phyloP scores from a whole-genome alignment of 768 basidiomycete genomes.

The Lanmaoa rubissima region DNA sequence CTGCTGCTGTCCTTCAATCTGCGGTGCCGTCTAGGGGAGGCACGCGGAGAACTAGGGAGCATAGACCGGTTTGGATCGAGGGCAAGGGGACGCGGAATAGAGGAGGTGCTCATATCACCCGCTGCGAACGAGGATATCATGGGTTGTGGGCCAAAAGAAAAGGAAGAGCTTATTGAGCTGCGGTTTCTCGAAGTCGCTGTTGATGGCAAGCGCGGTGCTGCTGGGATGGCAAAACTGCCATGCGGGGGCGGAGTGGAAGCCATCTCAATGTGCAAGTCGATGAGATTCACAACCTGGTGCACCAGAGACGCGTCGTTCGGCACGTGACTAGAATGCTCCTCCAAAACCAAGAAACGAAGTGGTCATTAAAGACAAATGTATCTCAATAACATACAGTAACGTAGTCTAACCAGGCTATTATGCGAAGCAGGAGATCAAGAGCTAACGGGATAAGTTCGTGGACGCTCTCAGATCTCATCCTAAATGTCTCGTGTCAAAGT shows the following conservation, averaged over 20 bases:
- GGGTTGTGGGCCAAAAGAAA: slow-evolving; percentile 80
- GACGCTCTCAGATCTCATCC: slow-evolving; percentile 27
- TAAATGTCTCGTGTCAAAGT: slow-evolving; percentile 68
- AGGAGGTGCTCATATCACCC: slow-evolving; percentile 58
- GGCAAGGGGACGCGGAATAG: slow-evolving; percentile 52
- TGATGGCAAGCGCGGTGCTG: slow-evolving; percentile 52
- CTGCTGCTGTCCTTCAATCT: slow-evolving; percentile 52
- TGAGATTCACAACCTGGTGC: neutral
- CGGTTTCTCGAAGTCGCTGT: slow-evolving; percentile 57
- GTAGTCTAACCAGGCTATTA: neutral
- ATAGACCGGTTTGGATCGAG: slow-evolving; percentile 82
- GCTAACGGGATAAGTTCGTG: neutral
- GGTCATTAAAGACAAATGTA: neutral
- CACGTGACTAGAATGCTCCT: slow-evolving; percentile 17
- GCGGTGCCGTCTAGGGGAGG: slow-evolving; percentile 60
- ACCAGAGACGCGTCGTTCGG: slow-evolving; percentile 7
- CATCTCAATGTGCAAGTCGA: slow-evolving; percentile 17
- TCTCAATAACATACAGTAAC: neutral
- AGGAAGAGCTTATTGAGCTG: slow-evolving; percentile 73
- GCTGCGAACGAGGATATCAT: slow-evolving; percentile 71
- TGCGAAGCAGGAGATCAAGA: neutral
- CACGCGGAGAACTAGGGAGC: slow-evolving; percentile 68
- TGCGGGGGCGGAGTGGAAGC: slow-evolving; percentile 51
- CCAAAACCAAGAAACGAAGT: no score
- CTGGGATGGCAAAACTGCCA: slow-evolving; percentile 41